A percentile compares a stretch with the other conserved stretches of the same genome.
Conservation (phyloP, 371 early-diverging fungal species). For the Haplosporangium sp. region DNA sequence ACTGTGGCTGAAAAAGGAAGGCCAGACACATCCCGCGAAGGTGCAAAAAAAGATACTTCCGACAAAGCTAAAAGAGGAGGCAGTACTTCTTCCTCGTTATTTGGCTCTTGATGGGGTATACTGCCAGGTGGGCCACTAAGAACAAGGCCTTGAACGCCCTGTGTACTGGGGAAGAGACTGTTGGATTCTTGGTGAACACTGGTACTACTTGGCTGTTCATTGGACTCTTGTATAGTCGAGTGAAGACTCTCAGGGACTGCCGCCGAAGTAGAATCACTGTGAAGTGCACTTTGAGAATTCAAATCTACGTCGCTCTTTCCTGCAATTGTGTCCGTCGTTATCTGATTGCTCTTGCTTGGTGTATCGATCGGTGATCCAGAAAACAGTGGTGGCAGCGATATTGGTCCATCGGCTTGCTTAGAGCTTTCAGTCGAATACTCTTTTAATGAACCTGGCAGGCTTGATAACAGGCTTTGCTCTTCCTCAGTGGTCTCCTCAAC, state of each 20-base stretch:
- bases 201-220: not conserved
- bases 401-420: not conserved
- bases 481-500: not conserved
- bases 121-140: not conserved
- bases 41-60: not conserved
- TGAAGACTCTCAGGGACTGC: not conserved
- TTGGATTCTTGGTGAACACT: not conserved
- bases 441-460: not conserved
- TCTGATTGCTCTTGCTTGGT: not conserved
- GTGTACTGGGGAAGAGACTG: not conserved
- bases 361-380: not conserved
- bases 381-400: not conserved
- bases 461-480: not conserved
- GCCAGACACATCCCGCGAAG: not conserved
- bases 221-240: not conserved
- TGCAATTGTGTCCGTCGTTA: not conserved
- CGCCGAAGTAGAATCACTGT: not conserved
- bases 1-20: not conserved
- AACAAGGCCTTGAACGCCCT: not conserved
- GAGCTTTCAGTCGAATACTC: not conserved
- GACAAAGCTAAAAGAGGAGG: not conserved
- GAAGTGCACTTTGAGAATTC: not conserved
- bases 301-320: not conserved
- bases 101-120: not conserved
- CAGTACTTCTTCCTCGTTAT: not conserved